These are phyloP conservation scores for Quercus lobata DNA, from an alignment of 331 rosid genomes.

Conservation along the genomic window DNA sequence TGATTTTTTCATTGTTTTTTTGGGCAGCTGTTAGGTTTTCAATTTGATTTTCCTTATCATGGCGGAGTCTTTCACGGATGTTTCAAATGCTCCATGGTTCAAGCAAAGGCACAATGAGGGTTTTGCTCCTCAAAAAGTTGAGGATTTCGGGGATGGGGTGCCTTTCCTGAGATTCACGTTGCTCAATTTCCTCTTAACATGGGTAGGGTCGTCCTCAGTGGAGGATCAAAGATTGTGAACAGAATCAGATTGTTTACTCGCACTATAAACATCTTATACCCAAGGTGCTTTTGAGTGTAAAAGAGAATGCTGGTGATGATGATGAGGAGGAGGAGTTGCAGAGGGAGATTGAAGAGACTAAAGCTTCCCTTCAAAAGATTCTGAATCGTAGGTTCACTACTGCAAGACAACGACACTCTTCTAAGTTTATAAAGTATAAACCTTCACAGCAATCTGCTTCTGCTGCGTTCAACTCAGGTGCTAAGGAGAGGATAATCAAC, in stretches of 20 bases:
- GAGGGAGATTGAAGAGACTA: slow-evolving; percentile 64
- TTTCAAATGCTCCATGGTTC: slow-evolving; percentile 77
- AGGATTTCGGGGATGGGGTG: slow-evolving; percentile 89
- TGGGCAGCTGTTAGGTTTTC: too few species aligned
- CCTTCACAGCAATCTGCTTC: too few species aligned
- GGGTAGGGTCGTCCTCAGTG: slow-evolving; percentile 51
- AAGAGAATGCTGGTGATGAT: background rate
- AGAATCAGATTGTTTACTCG: slow-evolving; percentile 62
- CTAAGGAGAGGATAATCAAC: too few species aligned
- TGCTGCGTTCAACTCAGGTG: too few species aligned
- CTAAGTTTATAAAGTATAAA: too few species aligned
- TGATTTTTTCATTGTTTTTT: too few species aligned
- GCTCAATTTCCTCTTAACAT: slow-evolving; percentile 84
- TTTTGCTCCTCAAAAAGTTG: slow-evolving; percentile 62
- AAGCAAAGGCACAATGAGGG: slow-evolving; percentile 47
- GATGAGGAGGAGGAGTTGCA: background rate
- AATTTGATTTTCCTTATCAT: too few species aligned
- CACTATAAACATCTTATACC: slow-evolving; percentile 72
- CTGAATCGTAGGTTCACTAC: slow-evolving; percentile 60
- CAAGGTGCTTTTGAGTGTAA: slow-evolving; percentile 32
- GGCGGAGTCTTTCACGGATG: too few species aligned
- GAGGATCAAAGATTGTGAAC: slow-evolving; percentile 59
- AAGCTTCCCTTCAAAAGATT: slow-evolving; percentile 80
- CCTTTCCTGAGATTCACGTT: slow-evolving; percentile 74
- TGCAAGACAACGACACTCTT: too few species aligned